phyloP scores from a whole-genome alignment of 2,329 filamentous ascomycete genomes.

The Hypoxylon sp. region DNA sequence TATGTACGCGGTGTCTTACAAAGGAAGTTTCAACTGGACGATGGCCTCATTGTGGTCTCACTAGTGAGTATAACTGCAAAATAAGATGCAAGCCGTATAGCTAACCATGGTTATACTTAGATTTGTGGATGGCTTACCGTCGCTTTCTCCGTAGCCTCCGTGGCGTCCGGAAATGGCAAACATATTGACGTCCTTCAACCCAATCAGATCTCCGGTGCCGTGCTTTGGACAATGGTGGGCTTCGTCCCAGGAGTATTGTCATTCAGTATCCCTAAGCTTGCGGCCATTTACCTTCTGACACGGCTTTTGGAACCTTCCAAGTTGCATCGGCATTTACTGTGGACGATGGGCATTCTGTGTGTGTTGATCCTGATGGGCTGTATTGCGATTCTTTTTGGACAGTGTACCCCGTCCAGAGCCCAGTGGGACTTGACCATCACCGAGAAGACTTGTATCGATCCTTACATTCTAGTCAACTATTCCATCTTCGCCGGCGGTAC shows the following conservation, averaged over 20 bases:
- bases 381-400: conserved; percentile 46
- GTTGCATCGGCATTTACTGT: conserved; percentile 46
- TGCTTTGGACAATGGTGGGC: conserved; percentile 50
- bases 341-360: conserved; percentile 43
- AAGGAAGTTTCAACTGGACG: conserved; percentile 53
- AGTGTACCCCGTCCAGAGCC: conserved; percentile 47
- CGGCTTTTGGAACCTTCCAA: conserved; percentile 49
- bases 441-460: conserved; percentile 39
- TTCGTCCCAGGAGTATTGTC: conserved; percentile 51
- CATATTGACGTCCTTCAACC: conserved; percentile 49
- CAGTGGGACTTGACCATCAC: conserved; percentile 48
- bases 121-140: conserved; percentile 48
- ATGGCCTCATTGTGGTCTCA: conserved; percentile 52
- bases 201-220: conserved; percentile 40
- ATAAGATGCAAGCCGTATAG: too few species aligned
- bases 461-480: conserved; percentile 42
- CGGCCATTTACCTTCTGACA: conserved; percentile 49
- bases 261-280: conserved; percentile 52
- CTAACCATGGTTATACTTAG: conserved; percentile 31
- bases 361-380: conserved; percentile 41
- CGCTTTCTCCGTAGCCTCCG: conserved; percentile 49
- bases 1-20: conserved; percentile 54
- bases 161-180: conserved; percentile 53
- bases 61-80: conserved; percentile 44
- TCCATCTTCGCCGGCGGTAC: conserved; percentile 37